Percentiles rank a stretch among this genome's conserved stretches.
Conservation (phyloP, 2,329 filamentous ascomycete genomes). For the Ascochyta fabae region DNA sequence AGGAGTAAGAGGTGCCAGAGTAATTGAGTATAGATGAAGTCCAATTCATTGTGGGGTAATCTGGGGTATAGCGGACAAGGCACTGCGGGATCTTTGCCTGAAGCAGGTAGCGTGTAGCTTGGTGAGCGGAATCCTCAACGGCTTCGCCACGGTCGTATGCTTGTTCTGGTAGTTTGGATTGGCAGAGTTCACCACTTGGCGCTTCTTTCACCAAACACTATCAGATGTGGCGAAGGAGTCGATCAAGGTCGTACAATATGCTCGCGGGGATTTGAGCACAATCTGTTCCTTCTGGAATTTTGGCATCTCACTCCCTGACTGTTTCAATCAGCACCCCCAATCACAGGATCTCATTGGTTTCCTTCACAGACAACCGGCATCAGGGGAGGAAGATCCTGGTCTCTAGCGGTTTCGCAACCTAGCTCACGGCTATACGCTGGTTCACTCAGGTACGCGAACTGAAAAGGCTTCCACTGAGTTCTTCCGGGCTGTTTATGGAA, state of each 20-base stretch:
- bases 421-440: conserved; percentile 12
- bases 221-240: background rate
- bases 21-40: conserved; percentile 48
- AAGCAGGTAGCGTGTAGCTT: conserved; percentile 31
- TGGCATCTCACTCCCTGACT: background rate
- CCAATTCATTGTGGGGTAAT: conserved; percentile 38
- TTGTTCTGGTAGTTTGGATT: conserved; percentile 27
- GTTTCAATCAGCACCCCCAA: background rate
- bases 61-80: conserved; percentile 44
- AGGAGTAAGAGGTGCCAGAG: conserved; percentile 23
- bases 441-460: conserved; percentile 18
- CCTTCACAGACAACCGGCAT: background rate
- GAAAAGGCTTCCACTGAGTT: conserved; percentile 33
- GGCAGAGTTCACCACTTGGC: conserved; percentile 14
- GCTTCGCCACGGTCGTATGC: conserved; percentile 22
- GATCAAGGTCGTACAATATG: background rate
- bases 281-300: background rate
- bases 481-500: conserved; percentile 25
- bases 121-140: conserved; percentile 15
- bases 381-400: conserved; percentile 22
- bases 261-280: background rate
- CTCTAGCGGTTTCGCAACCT: conserved; percentile 17
- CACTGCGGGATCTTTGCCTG: conserved; percentile 37
- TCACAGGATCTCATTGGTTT: conserved; percentile 17
- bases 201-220: conserved; percentile 1